Percentiles rank a stretch among this genome's conserved stretches.
These are phyloP conservation scores for Rhodotorula sp. DNA, from an alignment of 1,284 basidiomycete genomes.

Conservation along the genomic window DNA sequence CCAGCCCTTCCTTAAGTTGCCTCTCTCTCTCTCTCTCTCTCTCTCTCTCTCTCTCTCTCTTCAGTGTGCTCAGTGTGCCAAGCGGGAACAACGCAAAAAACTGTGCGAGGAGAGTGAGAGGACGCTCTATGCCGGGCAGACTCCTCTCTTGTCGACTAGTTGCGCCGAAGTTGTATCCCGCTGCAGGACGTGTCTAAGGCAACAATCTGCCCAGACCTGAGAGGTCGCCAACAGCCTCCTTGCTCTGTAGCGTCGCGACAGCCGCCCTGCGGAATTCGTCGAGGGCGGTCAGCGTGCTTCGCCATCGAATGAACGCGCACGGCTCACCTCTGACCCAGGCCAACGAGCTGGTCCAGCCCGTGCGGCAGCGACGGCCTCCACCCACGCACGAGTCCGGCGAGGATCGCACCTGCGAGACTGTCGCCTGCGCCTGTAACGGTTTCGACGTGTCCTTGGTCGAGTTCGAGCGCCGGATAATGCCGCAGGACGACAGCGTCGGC, in stretches of 20 bases:
- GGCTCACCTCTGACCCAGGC: constrained; percentile 34
- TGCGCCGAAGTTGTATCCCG: too few species aligned
- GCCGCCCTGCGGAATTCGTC: constrained; percentile 7
- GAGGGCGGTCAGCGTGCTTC: neutral
- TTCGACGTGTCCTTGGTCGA: constrained; percentile 55
- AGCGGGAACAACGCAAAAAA: too few species aligned
- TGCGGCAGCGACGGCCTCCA: constrained; percentile 4
- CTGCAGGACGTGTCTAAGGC: too few species aligned
- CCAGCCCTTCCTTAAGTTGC: too few species aligned
- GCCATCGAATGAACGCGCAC: too few species aligned
- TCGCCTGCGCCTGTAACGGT: constrained; percentile 91
- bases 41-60: too few species aligned
- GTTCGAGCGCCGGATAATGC: constrained; percentile 56
- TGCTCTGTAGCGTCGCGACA: constrained; percentile 17
- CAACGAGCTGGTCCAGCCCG: constrained; percentile 31
- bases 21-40: too few species aligned
- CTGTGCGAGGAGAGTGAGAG: too few species aligned
- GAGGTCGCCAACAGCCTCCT: constrained; percentile 34
- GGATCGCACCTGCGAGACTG: constrained; percentile 45
- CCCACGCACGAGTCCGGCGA: constrained; percentile 57
- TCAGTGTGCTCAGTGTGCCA: too few species aligned
- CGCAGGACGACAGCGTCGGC: too few species aligned
- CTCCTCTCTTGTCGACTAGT: too few species aligned
- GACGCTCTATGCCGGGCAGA: too few species aligned
- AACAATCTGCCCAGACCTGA: neutral